Percentiles rank a stretch among this genome's conserved stretches.
Evolutionary conservation across 805 yeast species (phyloP).

Genomic region (Candida argentea): DNA sequence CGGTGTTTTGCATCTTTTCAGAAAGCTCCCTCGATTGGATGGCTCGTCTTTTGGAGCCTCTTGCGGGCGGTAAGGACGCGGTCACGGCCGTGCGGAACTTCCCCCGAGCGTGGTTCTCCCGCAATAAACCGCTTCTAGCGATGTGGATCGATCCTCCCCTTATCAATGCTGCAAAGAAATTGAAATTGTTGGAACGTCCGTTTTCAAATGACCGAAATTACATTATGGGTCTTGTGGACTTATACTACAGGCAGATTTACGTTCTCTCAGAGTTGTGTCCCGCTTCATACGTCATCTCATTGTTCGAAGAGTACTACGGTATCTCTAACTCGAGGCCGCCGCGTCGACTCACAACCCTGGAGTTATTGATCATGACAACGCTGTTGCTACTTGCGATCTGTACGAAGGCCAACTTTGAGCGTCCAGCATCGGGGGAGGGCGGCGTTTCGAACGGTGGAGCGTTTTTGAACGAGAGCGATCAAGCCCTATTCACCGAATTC

Average conservation of each 20-base stretch:
- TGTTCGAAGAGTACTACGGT: slow-evolving; percentile 18
- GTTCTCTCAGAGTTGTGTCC: background rate
- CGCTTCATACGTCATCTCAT: too few species aligned
- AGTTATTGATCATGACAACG: slow-evolving; percentile 23
- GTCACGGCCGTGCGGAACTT: slow-evolving; percentile 17
- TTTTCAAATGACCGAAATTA: slow-evolving; percentile 12
- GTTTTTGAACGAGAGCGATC: background rate
- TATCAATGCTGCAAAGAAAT: slow-evolving; percentile 10
- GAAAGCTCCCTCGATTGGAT: slow-evolving; percentile 25
- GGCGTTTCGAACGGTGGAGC: background rate
- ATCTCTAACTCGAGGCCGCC: slow-evolving; percentile 3
- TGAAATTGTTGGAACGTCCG: slow-evolving; percentile 14
- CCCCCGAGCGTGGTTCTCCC: slow-evolving; percentile 15
- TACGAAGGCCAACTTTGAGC: slow-evolving; percentile 2
- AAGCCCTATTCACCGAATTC: slow-evolving; percentile 3
- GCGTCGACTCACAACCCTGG: slow-evolving; percentile 16
- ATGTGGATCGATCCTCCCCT: slow-evolving; percentile 24
- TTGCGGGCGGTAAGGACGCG: slow-evolving; percentile 10
- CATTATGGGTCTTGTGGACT: slow-evolving; percentile 17
- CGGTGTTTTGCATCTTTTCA: slow-evolving; percentile 25
- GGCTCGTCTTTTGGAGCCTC: slow-evolving; percentile 13
- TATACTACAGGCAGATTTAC: slow-evolving; percentile 11
- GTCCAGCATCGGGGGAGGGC: background rate
- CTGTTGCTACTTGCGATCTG: slow-evolving; percentile 14
- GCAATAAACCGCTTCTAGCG: slow-evolving; percentile 8